Base-by-base conservation (phyloP, 805 yeast genomes). In the Metschnikowia lunata region DNA sequence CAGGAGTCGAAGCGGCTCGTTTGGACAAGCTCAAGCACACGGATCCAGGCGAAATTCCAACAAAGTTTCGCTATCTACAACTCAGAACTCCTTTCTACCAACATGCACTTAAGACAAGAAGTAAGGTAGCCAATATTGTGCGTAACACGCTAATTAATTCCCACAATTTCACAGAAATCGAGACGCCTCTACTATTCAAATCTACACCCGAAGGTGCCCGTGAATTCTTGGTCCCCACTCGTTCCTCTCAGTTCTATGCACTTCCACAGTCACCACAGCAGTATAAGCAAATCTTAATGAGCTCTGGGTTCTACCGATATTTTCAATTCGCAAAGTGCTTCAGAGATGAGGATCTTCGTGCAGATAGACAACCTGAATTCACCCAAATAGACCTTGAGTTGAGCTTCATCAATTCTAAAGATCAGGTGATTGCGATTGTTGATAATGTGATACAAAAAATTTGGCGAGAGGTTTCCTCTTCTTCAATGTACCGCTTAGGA, bases 181-280 rank as follows among this genome's bases (percentile, higher is more conserved):
- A 91, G 60, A 93, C 99, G 0, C 99, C 99, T 1, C 62, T 91
- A 7, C 66, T 93, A 27, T 93, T 93, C 73, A 90, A 93, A 59
- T 86, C 96, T 1, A 93, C 99, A 0, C 99, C 99, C 0, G 99
- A 93, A 63, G 99, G 99, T 12, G 99, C 99, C 1, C 74, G 95
- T 32, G 99, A 93, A 64, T 93, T 91, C 61, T 64, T 93, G 38
- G 97, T 93, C 0, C 99, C 99, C 1, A 88, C 97, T 0, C 74
- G 98, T 51, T 67, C 75, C 1, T 66, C 71, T 26, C 58, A 64
- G 14, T 85, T 86, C 62, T 93, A 91, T 61, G 97, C 99, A 0
- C 71, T 93, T 27, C 97, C 98, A 0, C 99, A 93, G 62, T 88
- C 97, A 12, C 99, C 99, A 0, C 99, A 93, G 61, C 99, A 93